Evolutionary conservation across 306 rosid genomes (phyloP).

Genomic region (Castanopsis chinensis): DNA sequence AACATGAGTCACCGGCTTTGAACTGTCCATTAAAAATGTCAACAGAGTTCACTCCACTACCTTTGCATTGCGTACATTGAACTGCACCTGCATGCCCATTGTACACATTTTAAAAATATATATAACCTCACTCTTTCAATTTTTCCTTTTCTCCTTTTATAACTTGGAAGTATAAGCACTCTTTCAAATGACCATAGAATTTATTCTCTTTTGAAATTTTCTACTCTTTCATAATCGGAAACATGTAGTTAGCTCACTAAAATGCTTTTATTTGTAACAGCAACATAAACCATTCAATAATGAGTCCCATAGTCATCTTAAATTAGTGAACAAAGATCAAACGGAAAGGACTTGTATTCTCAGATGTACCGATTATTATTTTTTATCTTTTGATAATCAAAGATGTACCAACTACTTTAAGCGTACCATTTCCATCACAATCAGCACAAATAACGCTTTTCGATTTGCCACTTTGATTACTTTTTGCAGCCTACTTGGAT

Average conservation of each 20-base stretch:
- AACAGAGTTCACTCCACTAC: slow-evolving; percentile 48
- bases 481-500: slow-evolving; percentile 43
- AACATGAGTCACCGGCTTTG: slow-evolving; percentile 53
- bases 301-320: too few species aligned
- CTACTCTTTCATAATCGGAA: too few species aligned
- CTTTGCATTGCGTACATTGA: slow-evolving; percentile 57
- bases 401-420: background rate
- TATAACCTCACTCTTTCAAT: background rate
- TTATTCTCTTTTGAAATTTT: too few species aligned
- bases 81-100: slow-evolving; percentile 44
- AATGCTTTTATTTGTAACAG: too few species aligned
- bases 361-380: background rate
- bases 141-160: background rate
- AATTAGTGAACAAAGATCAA: background rate
- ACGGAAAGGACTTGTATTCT: background rate
- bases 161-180: background rate
- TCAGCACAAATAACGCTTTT: slow-evolving; percentile 73
- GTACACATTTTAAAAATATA: background rate
- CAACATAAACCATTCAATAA: too few species aligned
- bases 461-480: slow-evolving; percentile 48
- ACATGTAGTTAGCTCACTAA: too few species aligned
- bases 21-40: slow-evolving; percentile 49
- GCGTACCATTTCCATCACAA: slow-evolving; percentile 82
- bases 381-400: too few species aligned
- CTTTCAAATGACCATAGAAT: background rate